These are phyloP conservation scores for Suillus occidentalis DNA, from an alignment of 768 basidiomycete species.

Conservation along the genomic window DNA sequence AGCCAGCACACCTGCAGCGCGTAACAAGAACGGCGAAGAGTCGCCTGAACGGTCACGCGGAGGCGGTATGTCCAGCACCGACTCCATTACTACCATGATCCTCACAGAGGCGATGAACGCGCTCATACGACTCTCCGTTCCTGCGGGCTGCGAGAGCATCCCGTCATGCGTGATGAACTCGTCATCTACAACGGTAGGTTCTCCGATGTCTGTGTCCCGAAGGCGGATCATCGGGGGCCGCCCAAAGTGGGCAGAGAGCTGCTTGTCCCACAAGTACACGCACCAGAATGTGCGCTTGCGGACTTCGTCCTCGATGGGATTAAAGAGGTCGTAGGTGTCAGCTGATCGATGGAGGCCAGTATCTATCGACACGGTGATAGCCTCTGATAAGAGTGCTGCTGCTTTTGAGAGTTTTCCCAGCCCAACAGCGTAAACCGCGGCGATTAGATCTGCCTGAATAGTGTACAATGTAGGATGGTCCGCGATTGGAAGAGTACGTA, in stretches of 20 bases:
- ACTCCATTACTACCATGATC: constrained; percentile 86
- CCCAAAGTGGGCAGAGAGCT: constrained; percentile 85
- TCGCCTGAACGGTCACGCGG: constrained; percentile 55
- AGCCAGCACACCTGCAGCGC: constrained; percentile 67
- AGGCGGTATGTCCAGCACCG: constrained; percentile 81
- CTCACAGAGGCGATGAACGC: constrained; percentile 79
- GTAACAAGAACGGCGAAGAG: constrained; percentile 73
- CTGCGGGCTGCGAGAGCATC: constrained; percentile 62
- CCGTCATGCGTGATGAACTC: constrained; percentile 82
- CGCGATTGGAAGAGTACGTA: constrained; percentile 85
- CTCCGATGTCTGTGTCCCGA: constrained; percentile 89
- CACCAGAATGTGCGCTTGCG: constrained; percentile 97
- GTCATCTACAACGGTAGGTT: constrained; percentile 84
- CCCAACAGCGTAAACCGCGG: constrained; percentile 92
- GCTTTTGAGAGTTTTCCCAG: constrained; percentile 87
- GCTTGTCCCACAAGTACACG: constrained; percentile 96
- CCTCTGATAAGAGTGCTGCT: constrained; percentile 82
- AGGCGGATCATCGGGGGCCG: constrained; percentile 84
- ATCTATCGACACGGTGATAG: constrained; percentile 85
- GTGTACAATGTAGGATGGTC: constrained; percentile 91
- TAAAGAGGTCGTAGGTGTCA: constrained; percentile 84
- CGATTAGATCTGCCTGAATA: constrained; percentile 86
- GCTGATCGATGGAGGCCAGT: constrained; percentile 87
- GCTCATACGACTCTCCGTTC: constrained; percentile 72
- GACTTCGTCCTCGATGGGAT: constrained; percentile 87